These are phyloP conservation scores for Didymella sp. DNA, from an alignment of 2,329 filamentous ascomycete species.

Conservation along the genomic window DNA sequence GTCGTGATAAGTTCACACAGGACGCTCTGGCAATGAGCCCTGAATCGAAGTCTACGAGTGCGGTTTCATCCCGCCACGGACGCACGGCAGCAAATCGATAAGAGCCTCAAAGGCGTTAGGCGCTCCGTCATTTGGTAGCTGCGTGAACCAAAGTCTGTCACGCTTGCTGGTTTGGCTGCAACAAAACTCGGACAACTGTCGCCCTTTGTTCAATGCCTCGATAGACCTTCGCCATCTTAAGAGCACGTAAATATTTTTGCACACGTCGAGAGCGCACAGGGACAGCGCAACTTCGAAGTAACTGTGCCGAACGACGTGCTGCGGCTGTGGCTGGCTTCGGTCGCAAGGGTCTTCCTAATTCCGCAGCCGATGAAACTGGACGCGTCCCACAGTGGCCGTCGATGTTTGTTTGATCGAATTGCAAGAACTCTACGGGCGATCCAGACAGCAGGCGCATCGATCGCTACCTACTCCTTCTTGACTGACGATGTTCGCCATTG, in stretches of 20 bases:
- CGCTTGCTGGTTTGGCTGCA: slow-evolving; percentile 10
- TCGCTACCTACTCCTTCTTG: neutral
- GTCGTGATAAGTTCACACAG: slow-evolving; percentile 21
- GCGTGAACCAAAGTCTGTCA: slow-evolving; percentile 12
- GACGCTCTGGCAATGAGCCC: slow-evolving; percentile 7
- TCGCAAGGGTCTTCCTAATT: slow-evolving; percentile 11
- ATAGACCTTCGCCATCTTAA: slow-evolving; percentile 1
- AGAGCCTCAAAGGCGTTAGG: slow-evolving; percentile 27
- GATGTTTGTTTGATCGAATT: slow-evolving; percentile 8
- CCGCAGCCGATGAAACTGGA: slow-evolving; percentile 19
- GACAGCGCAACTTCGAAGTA: slow-evolving; percentile 4
- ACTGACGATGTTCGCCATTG: slow-evolving; percentile 11
- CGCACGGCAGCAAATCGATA: slow-evolving; percentile 30
- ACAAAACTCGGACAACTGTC: neutral
- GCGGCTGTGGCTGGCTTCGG: slow-evolving; percentile 20
- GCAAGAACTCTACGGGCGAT: slow-evolving; percentile 1
- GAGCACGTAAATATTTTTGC: neutral
- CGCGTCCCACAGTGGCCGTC: slow-evolving; percentile 4
- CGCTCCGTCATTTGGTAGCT: slow-evolving; percentile 14
- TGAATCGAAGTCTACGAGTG: slow-evolving; percentile 17
- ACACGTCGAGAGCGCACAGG: slow-evolving; percentile 1
- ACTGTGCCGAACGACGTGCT: slow-evolving; percentile 19
- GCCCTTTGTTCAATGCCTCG: slow-evolving; percentile 5
- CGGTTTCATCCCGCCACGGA: slow-evolving; percentile 24
- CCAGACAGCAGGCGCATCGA: neutral